A percentile compares a stretch with the other conserved stretches of the same genome.
phyloP scores from a whole-genome alignment of 768 basidiomycete genomes.

The Amanita pallidorosea region DNA sequence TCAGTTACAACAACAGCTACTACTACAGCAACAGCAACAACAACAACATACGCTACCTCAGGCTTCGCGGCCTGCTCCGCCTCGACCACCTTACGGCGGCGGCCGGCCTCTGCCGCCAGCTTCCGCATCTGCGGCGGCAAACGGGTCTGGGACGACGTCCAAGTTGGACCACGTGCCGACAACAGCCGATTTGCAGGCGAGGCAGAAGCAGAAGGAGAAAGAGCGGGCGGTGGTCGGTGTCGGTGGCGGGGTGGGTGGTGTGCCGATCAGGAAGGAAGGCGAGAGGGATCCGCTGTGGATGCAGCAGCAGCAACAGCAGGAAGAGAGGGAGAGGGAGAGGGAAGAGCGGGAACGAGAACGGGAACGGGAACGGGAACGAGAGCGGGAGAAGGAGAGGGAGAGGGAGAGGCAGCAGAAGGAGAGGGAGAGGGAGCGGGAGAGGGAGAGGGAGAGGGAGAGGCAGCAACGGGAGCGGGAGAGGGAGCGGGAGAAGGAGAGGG shows the following conservation, averaged over 20 bases:
- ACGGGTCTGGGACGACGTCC: constrained; percentile 3
- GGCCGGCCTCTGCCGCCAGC: constrained; percentile 38
- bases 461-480: constrained; percentile 17
- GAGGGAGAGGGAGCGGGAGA: constrained; percentile 13
- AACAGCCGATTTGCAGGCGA: constrained; percentile 53
- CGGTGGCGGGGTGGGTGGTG: background rate
- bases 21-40: background rate
- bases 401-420: constrained; percentile 12
- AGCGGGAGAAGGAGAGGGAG: constrained; percentile 6
- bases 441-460: constrained; percentile 20
- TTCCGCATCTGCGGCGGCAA: constrained; percentile 8
- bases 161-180: constrained; percentile 47
- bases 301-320: constrained; percentile 15
- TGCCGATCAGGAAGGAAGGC: constrained; percentile 38
- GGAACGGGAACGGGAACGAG: constrained; percentile 5
- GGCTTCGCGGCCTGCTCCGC: constrained; percentile 56
- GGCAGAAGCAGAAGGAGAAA: constrained; percentile 43
- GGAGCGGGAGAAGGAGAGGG: constrained; percentile 9
- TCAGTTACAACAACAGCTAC: background rate
- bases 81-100: constrained; percentile 49
- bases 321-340: background rate
- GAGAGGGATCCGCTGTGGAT: constrained; percentile 19
- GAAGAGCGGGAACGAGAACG: constrained; percentile 10
- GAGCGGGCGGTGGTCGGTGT: constrained; percentile 9
- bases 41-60: constrained; percentile 4